Conservation (phyloP, 768 basidiomycete species). For the Boletus eberwhitei region DNA sequence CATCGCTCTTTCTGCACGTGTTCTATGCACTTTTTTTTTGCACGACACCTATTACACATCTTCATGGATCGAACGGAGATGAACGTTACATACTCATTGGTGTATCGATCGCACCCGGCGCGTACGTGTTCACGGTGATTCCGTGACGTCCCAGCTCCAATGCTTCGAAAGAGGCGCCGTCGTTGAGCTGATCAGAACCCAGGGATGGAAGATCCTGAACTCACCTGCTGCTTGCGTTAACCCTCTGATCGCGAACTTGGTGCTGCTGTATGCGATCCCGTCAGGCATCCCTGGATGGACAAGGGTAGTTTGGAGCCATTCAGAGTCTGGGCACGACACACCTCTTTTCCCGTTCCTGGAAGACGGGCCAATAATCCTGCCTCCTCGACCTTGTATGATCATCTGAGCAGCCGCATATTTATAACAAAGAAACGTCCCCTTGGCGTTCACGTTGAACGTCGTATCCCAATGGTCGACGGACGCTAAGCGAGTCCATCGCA, state of each 20-base stretch:
- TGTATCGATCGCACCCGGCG: slow-evolving; percentile 10
- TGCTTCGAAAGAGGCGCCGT: slow-evolving; percentile 22
- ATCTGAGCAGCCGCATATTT: no score
- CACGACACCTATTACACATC: not conserved
- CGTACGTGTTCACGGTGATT: slow-evolving; percentile 45
- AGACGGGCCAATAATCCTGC: no score
- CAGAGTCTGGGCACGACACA: no score
- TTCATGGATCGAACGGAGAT: not conserved
- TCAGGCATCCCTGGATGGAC: no score
- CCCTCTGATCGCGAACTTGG: slow-evolving; percentile 24
- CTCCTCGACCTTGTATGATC: no score
- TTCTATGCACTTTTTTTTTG: not conserved
- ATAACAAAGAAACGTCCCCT: no score
- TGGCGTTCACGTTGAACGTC: no score
- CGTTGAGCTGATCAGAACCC: not conserved
- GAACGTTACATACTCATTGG: slow-evolving; percentile 12
- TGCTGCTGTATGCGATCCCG: not conserved
- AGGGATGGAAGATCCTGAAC: not conserved
- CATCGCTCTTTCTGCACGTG: not conserved
- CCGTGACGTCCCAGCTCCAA: slow-evolving; percentile 35
- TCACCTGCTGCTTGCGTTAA: slow-evolving; percentile 22
- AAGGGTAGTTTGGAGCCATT: no score
- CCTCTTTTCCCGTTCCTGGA: no score
- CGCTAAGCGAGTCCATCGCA: no score
- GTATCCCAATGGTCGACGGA: no score